A percentile compares a stretch with the other conserved stretches of the same genome.
Conservation (phyloP, 2,329 filamentous ascomycete species). For the Eutypella sp. region DNA sequence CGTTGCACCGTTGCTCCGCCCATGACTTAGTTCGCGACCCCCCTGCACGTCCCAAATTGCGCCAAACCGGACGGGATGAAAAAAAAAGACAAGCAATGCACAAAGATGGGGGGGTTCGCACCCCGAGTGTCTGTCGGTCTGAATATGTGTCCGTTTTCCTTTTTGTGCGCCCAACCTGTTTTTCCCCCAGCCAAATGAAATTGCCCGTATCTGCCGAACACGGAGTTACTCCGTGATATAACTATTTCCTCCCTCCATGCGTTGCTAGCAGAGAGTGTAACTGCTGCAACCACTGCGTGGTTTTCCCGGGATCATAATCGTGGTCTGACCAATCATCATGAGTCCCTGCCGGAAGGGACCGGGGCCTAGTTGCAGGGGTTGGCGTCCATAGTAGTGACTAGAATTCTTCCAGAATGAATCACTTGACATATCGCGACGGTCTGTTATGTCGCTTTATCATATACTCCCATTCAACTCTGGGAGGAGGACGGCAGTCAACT, state of each 20-base stretch:
- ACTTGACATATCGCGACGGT: neutral
- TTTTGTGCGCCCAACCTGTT: neutral
- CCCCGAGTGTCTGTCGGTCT: neutral
- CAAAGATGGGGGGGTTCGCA: neutral
- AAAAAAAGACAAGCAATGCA: neutral
- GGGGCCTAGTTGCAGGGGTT: neutral
- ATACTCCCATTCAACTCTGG: neutral
- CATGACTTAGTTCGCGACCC: too few relatives aligned
- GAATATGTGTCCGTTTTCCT: neutral
- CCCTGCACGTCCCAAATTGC: neutral
- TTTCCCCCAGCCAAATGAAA: too few relatives aligned
- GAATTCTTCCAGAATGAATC: neutral
- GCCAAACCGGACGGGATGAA: neutral
- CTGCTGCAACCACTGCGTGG: too few relatives aligned
- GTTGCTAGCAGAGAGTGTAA: too few relatives aligned
- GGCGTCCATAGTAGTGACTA: neutral
- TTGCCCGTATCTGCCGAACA: neutral
- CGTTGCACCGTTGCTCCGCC: neutral
- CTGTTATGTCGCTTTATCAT: neutral
- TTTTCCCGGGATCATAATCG: neutral
- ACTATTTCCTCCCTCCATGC: too few relatives aligned
- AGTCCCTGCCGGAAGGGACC: neutral
- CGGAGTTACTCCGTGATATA: too few relatives aligned
- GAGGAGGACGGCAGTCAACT: neutral
- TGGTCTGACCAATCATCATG: neutral